Evolutionary conservation across 208 protist genomes (phyloP).

Genomic region (Acanthamoeba triangularis): DNA sequence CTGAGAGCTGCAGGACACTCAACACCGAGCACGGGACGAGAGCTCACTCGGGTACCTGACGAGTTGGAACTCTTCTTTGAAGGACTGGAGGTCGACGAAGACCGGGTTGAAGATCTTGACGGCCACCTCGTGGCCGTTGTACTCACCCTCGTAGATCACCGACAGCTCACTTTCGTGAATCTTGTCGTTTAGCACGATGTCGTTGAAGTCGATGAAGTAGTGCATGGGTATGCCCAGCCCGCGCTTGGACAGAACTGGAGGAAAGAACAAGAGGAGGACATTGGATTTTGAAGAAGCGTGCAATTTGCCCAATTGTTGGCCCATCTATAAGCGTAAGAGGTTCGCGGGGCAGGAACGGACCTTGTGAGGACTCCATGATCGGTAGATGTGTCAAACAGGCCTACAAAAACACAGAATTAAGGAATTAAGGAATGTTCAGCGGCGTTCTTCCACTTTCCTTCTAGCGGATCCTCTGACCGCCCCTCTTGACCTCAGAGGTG

Average conservation of each 20-base stretch:
- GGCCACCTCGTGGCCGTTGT: conserved; percentile 26
- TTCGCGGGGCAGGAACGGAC: too few species aligned
- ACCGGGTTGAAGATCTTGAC: conserved; percentile 34
- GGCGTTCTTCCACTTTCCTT: too few species aligned
- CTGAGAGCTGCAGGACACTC: background rate
- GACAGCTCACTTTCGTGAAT: conserved; percentile 47
- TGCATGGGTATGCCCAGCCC: background rate
- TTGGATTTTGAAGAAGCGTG: too few species aligned
- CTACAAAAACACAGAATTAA: too few species aligned
- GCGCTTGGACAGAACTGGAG: background rate
- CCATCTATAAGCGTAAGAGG: too few species aligned
- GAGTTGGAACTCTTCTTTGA: conserved; percentile 38
- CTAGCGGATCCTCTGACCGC: too few species aligned
- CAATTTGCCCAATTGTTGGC: too few species aligned
- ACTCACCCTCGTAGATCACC: conserved; percentile 57
- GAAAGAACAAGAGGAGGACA: too few species aligned
- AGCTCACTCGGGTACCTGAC: background rate
- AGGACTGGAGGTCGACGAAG: conserved; percentile 1
- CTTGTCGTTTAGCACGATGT: conserved; percentile 46
- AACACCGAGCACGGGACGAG: background rate
- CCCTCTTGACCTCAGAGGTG: too few species aligned
- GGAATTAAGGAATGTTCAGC: too few species aligned
- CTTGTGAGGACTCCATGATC: too few species aligned
- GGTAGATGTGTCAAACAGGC: too few species aligned
- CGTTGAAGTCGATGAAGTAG: conserved; percentile 28